Evolutionary conservation across 495 filamentous ascomycete genomes (phyloP).

Genomic region (Acidiella bohemica): DNA sequence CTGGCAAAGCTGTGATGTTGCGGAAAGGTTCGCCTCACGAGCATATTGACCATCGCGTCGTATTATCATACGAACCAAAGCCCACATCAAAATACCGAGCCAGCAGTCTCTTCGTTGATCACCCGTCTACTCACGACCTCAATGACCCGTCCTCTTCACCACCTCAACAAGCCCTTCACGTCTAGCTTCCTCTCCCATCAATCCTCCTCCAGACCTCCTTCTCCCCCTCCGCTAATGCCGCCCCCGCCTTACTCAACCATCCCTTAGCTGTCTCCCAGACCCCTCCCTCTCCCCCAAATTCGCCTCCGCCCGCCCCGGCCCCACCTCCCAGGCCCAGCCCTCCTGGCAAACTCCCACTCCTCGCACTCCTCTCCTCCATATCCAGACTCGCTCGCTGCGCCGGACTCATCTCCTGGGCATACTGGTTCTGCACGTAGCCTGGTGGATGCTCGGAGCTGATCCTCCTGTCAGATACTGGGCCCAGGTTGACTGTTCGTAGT

Average conservation of each 20-base stretch:
- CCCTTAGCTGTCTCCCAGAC: slow-evolving; percentile 40
- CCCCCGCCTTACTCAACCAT: slow-evolving; percentile 47
- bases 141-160: too few species aligned
- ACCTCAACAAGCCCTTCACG: too few species aligned
- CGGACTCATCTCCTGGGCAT: slow-evolving; percentile 33
- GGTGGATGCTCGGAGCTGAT: slow-evolving; percentile 30
- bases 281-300: slow-evolving; percentile 26
- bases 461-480: slow-evolving; percentile 8
- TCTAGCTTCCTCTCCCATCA: slow-evolving; percentile 13
- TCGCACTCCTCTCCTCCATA: slow-evolving; percentile 12
- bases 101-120: too few species aligned
- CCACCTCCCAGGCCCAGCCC: slow-evolving; percentile 23
- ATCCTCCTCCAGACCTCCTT: slow-evolving; percentile 55
- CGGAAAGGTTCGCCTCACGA: too few species aligned
- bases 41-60: too few species aligned
- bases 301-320: slow-evolving; percentile 44
- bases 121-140: too few species aligned
- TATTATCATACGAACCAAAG: too few species aligned
- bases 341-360: slow-evolving; percentile 16
- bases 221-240: slow-evolving; percentile 48
- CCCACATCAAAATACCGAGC: too few species aligned
- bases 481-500: slow-evolving; percentile 8
- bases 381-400: slow-evolving; percentile 24
- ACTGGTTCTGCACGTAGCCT: slow-evolving; percentile 44
- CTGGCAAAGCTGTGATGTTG: too few species aligned